Conservation (phyloP, 2,329 filamentous ascomycete species). For the Beauveria rudraprayagi region DNA sequence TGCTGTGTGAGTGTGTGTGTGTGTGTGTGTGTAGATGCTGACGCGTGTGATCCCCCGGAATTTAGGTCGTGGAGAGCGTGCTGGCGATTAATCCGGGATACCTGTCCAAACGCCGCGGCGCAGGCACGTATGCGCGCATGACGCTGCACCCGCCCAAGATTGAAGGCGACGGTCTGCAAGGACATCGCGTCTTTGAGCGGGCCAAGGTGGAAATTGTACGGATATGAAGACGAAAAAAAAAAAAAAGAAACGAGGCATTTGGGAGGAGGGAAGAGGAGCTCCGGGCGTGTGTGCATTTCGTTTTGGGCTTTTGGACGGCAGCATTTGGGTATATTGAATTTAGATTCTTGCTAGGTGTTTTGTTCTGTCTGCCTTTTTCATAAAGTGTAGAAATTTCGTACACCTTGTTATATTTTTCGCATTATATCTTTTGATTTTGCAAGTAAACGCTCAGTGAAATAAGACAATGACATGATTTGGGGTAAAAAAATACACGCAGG, state of each 20-base stretch:
- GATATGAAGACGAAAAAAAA: slow-evolving; percentile 43
- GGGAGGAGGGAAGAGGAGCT: neutral
- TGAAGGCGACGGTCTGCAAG: slow-evolving; percentile 54
- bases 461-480: neutral
- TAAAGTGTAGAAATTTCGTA: neutral
- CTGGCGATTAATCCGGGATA: slow-evolving; percentile 85
- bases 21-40: neutral
- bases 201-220: slow-evolving; percentile 79
- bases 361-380: neutral
- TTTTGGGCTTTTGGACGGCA: neutral
- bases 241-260: neutral
- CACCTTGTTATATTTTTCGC: neutral
- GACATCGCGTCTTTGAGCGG: slow-evolving; percentile 72
- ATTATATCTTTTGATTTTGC: neutral
- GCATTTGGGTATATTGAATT: neutral
- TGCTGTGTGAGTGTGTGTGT: neutral
- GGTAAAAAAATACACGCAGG: neutral
- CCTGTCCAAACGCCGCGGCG: slow-evolving; percentile 72
- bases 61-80: slow-evolving; percentile 80
- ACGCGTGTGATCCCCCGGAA: neutral
- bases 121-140: slow-evolving; percentile 81
- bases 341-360: neutral
- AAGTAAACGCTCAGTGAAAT: neutral
- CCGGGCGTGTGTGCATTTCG: neutral
- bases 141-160: slow-evolving; percentile 59